Evolutionary conservation across 2,329 filamentous ascomycete genomes (phyloP), one percentile per base, ranked within the genome.

Genomic region (Clarireedia monteithiana): DNA sequence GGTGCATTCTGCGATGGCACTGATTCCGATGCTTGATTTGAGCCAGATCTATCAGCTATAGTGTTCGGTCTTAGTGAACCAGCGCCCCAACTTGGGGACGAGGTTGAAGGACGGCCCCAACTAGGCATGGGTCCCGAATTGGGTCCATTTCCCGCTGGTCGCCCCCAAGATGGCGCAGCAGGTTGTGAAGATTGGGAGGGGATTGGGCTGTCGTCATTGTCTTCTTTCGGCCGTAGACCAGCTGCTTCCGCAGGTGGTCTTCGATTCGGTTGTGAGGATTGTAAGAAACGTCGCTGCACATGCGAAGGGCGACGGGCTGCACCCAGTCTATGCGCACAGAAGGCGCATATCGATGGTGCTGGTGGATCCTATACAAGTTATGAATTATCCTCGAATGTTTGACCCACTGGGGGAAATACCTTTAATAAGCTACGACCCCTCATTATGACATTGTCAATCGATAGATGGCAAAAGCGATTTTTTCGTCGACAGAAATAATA

Each of bases 281-380:
- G 67, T 39, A 70, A 53, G 50, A 67, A 67, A 56, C 67, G 64
- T 15, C 68, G 63, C 58, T 67, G 63, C 52, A 64, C 58, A 59
- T 67, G 66, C n/a, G 64, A 65, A 58, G 64, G 59, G 44, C 50
- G 60, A 51, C 63, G 60, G 62, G 60, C 55, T 58, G 63, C 63
- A 53, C 65, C 64, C 45, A 68, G 56, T 54, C 65, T 60, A 63
- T 67, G 64, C 27, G 67, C 63, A 58, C 68, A 70, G 57, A 70
- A 69, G 34, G 67, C 65, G 55, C 68, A 70, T 47, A 70, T 51
- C 24, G 66, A 66, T 49, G 62, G 58, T 57, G 59, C 52, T 26
- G 61, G 50, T 14, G 64, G 48, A 57, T 68, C 66, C 67, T 69
- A 51, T 34, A 38, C 34, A 44, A 23, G 40, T 46, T 27, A 48